These are phyloP conservation scores for Penicillium sp. DNA, from an alignment of 2,329 filamentous ascomycete species.

Conservation along the genomic window DNA sequence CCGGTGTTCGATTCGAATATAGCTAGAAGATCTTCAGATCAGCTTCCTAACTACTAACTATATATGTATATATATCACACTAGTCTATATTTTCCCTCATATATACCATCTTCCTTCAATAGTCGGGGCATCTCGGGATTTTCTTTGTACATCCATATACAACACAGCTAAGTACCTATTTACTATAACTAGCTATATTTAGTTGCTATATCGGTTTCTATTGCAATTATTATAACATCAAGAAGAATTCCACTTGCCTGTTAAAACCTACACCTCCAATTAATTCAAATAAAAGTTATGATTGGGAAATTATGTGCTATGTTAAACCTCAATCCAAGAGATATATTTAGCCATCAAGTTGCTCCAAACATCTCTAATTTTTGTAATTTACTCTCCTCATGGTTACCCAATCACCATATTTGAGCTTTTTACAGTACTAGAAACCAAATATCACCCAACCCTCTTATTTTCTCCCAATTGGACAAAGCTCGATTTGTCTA, in stretches of 20 bases:
- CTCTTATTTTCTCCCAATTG: neutral
- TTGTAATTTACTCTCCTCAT: neutral
- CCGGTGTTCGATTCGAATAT: neutral
- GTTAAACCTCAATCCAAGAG: too few species aligned
- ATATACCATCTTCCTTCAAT: neutral
- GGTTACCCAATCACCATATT: neutral
- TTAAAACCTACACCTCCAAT: fast-evolving
- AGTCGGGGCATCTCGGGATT: neutral
- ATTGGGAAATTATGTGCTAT: neutral
- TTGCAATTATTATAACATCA: neutral
- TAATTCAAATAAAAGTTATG: too few species aligned
- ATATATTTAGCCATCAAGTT: neutral
- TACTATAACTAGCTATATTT: neutral
- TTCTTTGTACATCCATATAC: neutral
- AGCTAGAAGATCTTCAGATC: neutral
- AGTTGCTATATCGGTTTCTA: neutral
- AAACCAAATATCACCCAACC: neutral
- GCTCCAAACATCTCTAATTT: neutral
- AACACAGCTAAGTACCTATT: neutral
- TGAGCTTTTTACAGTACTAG: too few species aligned
- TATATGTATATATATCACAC: neutral
- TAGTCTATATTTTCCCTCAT: neutral
- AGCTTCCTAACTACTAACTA: neutral
- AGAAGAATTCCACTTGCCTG: neutral
- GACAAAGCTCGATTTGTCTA: neutral